Conservation (phyloP, 371 early-diverging fungal genomes). For the Batrachochytrium dendrobatidis region DNA sequence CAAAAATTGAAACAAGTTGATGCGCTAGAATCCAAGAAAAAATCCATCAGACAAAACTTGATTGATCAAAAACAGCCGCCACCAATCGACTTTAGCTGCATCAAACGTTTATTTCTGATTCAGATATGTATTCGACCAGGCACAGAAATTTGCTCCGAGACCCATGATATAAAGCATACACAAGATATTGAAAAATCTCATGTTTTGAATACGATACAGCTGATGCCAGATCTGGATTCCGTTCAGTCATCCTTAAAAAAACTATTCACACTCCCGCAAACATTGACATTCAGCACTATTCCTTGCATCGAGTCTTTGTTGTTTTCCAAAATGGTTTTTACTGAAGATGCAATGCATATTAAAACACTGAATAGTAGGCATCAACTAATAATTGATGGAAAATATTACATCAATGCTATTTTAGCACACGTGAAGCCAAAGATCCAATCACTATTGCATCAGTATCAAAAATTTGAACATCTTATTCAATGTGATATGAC, state of each 20-base stretch:
- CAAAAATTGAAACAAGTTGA: no score
- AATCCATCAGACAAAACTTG: no score
- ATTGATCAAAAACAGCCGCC: no score
- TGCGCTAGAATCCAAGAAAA: no score
- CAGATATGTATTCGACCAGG: no score
- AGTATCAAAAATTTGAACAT: conserved; percentile 17
- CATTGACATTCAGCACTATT: conserved; percentile 4
- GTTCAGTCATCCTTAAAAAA: background rate
- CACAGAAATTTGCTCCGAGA: no score
- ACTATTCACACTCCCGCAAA: conserved; percentile 7
- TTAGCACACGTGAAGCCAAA: background rate
- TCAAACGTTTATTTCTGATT: no score
- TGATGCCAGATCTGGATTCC: conserved; percentile 1
- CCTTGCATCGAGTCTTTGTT: conserved; percentile 12
- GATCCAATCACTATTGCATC: conserved; percentile 8
- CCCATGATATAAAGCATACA: no score
- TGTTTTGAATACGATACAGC: background rate
- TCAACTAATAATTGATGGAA: conserved; percentile 4
- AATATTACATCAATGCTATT: conserved; percentile 2
- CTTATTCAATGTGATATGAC: conserved; percentile 9
- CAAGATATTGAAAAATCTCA: no score
- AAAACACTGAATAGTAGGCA: conserved; percentile 1
- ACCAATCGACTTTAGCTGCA: no score
- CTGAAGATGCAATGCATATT: background rate
- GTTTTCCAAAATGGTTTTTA: background rate